These are phyloP conservation scores for Spiromastix sp. DNA, from an alignment of 2,329 filamentous ascomycete genomes.

Conservation along the genomic window DNA sequence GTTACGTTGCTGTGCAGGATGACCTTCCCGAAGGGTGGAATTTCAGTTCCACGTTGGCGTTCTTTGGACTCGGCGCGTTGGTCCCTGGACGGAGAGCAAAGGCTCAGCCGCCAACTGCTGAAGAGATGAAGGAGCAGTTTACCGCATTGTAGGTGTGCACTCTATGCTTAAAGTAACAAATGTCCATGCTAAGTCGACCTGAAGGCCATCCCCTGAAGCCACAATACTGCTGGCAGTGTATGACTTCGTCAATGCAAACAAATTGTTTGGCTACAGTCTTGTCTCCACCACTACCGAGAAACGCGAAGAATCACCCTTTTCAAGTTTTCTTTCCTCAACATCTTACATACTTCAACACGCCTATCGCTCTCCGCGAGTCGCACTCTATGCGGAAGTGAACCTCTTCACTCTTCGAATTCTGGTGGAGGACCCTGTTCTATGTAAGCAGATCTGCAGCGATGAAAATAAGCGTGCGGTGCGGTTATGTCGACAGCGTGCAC, in stretches of 20 bases:
- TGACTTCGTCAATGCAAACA: conserved; percentile 90
- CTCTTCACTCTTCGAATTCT: conserved; percentile 78
- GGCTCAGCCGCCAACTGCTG: conserved; percentile 54
- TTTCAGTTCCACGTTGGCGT: conserved; percentile 65
- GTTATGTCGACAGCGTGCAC: conserved; percentile 79
- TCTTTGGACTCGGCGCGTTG: conserved; percentile 73
- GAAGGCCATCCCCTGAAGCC: conserved; percentile 67
- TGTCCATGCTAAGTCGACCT: neutral
- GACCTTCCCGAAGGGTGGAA: conserved; percentile 88
- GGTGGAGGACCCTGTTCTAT: conserved; percentile 71
- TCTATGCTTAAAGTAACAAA: neutral
- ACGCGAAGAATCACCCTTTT: conserved; percentile 64
- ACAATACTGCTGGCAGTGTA: conserved; percentile 77
- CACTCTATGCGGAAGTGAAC: conserved; percentile 75
- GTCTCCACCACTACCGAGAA: conserved; percentile 52
- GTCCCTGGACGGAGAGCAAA: conserved; percentile 56
- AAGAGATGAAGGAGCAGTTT: conserved; percentile 76
- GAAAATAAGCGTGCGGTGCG: conserved; percentile 65
- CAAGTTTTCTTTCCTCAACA: conserved; percentile 72
- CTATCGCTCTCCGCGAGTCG: conserved; percentile 66
- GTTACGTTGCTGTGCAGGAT: conserved; percentile 79
- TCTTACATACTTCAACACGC: conserved; percentile 94
- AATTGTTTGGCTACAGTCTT: conserved; percentile 82
- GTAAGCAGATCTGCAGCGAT: conserved; percentile 74
- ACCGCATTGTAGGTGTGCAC: conserved; percentile 54